Evolutionary conservation across 495 filamentous ascomycete genomes (phyloP), one percentile per base, ranked within the genome.

Genomic region (Hypoxylon perforatum): DNA sequence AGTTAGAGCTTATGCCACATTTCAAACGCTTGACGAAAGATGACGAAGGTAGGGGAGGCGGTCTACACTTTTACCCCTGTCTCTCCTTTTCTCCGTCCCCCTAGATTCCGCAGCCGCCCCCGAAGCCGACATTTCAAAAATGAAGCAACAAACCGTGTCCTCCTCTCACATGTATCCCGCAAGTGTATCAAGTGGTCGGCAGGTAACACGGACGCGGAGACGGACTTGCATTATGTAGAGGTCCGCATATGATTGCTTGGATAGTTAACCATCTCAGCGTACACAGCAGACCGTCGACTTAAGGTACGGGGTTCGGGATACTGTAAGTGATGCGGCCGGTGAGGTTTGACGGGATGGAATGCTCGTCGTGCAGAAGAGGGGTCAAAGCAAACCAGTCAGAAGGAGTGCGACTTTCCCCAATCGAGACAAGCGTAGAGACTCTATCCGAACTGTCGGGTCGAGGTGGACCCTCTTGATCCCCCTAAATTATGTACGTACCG

Each of bases 391-490:
- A 61, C 57, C 36, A 28, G 12, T 28, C 6, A 41, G 23, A 6
- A n/a, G 11, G 25, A 15, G 48, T 45, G 30, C 45, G 42, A 14
- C 23, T n/a, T 59, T 63, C 18, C 65, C 59, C 38, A 44, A 55
- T 49, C 28, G 19, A 45, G 52, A 19, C 50, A 68, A 60, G 54
- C 55, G 17, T 44, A 33, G 28, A 52, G 36, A 55, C 50, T 25
- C 54, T 47, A 48, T 61, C 65, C 65, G 44, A 63, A 52, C 50
- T 64, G 60, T 69, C 60, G 65, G 65, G 65, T 61, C 50, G 0
- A 25, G 49, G 54, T 60, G 60, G 56, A 42, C 35, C 65, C 17
- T 56, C 49, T 28, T 30, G 17, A 48, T 17, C 35, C 15, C 53
- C 42, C 65, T 63, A 64, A 64, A 56, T 48, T 30, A 6, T 59